Evolutionary conservation across 2,329 filamentous ascomycete species (phyloP).

Genomic region (Aspergillus glaucus): DNA sequence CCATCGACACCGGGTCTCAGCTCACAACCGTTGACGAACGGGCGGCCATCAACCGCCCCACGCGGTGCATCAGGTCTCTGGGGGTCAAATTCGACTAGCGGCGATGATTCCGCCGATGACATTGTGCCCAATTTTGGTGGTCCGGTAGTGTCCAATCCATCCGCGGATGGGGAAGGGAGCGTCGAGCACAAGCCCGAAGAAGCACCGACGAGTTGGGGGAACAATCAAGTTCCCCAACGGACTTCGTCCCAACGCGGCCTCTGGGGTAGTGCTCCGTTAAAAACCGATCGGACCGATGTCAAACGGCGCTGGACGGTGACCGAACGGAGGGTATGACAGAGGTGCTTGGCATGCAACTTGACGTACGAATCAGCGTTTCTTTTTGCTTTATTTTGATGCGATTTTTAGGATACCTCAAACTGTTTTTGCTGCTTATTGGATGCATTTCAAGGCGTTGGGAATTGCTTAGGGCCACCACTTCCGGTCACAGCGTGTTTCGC

Average conservation of each 20-base stretch:
- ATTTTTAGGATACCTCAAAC: slow-evolving; percentile 1
- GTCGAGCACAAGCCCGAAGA: background rate
- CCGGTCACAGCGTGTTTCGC: background rate
- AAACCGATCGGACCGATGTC: slow-evolving; percentile 19
- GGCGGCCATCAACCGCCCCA: slow-evolving; percentile 16
- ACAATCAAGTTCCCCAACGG: slow-evolving; percentile 20
- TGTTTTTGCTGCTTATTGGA: background rate
- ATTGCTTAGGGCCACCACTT: background rate
- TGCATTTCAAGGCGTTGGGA: background rate
- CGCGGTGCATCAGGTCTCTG: slow-evolving; percentile 29
- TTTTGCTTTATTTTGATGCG: slow-evolving; percentile 1
- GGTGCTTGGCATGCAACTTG: background rate
- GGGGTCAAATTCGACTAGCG: slow-evolving; percentile 23
- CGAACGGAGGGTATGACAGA: slow-evolving; percentile 19
- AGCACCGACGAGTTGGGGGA: slow-evolving; percentile 7
- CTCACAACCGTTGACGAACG: slow-evolving; percentile 17
- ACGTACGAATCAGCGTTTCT: background rate
- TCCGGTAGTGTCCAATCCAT: slow-evolving; percentile 12
- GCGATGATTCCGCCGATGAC: slow-evolving; percentile 23
- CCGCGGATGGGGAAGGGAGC: background rate
- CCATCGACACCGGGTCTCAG: slow-evolving; percentile 12
- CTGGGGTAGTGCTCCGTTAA: slow-evolving; percentile 29
- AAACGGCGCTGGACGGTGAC: slow-evolving; percentile 36
- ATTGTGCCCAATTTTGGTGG: slow-evolving; percentile 33
- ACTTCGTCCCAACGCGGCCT: slow-evolving; percentile 30